These are phyloP conservation scores for Ceratocystis alfenasii DNA, from an alignment of 2,329 filamentous ascomycete species.

Conservation along the genomic window DNA sequence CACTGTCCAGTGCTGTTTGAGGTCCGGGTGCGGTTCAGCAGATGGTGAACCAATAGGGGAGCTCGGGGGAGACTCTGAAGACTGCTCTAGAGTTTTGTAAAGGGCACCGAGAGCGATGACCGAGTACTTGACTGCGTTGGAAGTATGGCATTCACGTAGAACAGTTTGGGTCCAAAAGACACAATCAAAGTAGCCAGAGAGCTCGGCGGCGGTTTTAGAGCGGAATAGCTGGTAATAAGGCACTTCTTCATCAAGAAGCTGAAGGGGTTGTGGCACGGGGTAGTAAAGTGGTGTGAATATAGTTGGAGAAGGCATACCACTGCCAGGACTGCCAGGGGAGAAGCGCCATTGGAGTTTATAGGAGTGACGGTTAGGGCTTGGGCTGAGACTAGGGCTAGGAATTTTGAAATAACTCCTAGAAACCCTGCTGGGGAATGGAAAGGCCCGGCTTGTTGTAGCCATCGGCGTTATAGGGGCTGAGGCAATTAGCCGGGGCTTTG, in stretches of 20 bases:
- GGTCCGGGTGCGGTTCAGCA: conserved; percentile 27
- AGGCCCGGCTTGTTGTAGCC: not conserved
- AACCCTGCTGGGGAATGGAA: conserved; percentile 3
- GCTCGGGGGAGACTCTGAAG: conserved; percentile 38
- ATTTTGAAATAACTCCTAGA: conserved; percentile 4
- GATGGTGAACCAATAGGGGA: conserved; percentile 31
- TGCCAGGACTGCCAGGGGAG: not conserved
- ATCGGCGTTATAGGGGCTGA: not conserved
- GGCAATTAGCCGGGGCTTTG: conserved; percentile 27
- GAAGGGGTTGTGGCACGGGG: conserved; percentile 10
- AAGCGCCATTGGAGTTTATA: conserved; percentile 10
- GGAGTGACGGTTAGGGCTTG: conserved; percentile 4
- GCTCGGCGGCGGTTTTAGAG: conserved; percentile 47
- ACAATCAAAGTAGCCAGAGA: conserved; percentile 56
- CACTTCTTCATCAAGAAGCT: conserved; percentile 32
- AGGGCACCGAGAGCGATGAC: conserved; percentile 54
- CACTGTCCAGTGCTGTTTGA: conserved; percentile 44
- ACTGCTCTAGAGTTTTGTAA: conserved; percentile 53
- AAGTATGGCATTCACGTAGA: conserved; percentile 50
- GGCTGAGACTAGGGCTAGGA: not conserved
- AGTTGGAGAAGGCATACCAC: not conserved
- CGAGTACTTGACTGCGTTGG: conserved; percentile 50
- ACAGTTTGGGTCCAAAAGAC: conserved; percentile 54
- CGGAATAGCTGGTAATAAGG: conserved; percentile 53
- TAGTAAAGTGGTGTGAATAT: conserved; percentile 19